Evolutionary conservation across 176 grass and related monocot genomes (phyloP).

Genomic region (Triticum monococcum): DNA sequence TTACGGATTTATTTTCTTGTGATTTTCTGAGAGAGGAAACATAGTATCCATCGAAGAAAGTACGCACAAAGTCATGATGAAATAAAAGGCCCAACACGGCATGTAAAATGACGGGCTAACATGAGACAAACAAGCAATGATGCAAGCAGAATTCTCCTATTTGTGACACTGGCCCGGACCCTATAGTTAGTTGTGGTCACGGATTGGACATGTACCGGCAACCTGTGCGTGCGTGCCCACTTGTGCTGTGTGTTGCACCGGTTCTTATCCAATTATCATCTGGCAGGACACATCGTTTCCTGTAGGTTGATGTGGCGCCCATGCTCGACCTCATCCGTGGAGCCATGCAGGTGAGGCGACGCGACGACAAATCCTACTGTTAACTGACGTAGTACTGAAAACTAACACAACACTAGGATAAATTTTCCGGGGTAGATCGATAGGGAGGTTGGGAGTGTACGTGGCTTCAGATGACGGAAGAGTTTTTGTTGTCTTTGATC

Average conservation of each 20-base stretch:
- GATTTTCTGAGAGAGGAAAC: too few relatives aligned
- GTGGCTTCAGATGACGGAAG: neutral
- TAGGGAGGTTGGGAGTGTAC: neutral
- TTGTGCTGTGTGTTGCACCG: neutral
- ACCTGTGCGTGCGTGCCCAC: neutral
- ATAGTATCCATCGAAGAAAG: too few relatives aligned
- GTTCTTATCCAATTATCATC: constrained; percentile 18
- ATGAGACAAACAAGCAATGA: neutral
- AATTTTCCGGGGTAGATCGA: neutral
- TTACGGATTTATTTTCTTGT: too few relatives aligned
- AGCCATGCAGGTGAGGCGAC: neutral
- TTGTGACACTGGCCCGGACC: neutral
- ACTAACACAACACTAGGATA: neutral
- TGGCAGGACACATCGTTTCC: neutral
- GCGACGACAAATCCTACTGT: too few relatives aligned
- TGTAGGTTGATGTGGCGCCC: neutral
- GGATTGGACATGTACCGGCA: neutral
- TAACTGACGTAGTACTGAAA: neutral
- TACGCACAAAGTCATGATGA: neutral
- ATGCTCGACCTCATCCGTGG: neutral
- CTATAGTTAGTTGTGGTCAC: neutral
- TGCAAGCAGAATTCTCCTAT: neutral
- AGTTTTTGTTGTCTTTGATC: neutral
- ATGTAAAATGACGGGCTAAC: neutral
- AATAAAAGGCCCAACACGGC: neutral